These are phyloP conservation scores for Sclerospora graminicola DNA, from an alignment of 352 stramenopile genomes.

Conservation along the genomic window DNA sequence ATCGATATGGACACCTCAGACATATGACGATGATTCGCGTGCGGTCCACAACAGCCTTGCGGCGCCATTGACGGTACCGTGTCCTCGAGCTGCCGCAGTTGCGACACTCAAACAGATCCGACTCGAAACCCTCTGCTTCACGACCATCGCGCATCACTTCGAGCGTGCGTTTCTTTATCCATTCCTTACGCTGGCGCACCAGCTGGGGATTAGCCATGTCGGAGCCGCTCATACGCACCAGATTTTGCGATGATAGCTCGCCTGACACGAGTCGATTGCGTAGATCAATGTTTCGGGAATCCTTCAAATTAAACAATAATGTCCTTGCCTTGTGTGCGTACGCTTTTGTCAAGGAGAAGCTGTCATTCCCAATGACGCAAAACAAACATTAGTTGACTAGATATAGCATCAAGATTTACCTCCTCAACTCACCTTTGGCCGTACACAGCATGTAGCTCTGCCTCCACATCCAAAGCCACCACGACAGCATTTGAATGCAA, in stretches of 20 bases:
- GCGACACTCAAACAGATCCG: conserved; percentile 74
- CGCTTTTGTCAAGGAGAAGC: conserved; percentile 57
- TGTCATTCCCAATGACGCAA: conserved; percentile 2
- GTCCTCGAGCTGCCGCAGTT: conserved; percentile 65
- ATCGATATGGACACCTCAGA: conserved; percentile 59
- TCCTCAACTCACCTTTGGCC: conserved; percentile 31
- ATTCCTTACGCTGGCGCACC: conserved; percentile 68
- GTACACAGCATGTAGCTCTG: conserved; percentile 43
- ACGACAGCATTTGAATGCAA: conserved; percentile 33
- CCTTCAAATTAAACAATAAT: conserved; percentile 78
- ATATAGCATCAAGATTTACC: not conserved
- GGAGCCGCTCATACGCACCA: conserved; percentile 67
- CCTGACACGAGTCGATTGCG: conserved; percentile 59
- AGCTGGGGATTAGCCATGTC: conserved; percentile 85
- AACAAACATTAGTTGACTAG: not conserved
- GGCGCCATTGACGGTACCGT: conserved; percentile 71
- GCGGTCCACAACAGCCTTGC: conserved; percentile 77
- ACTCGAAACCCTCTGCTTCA: conserved; percentile 62
- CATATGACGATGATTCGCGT: conserved; percentile 78
- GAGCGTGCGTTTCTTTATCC: conserved; percentile 78
- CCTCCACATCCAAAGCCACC: conserved; percentile 48
- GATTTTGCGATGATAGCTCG: conserved; percentile 31
- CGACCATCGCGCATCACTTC: conserved; percentile 70
- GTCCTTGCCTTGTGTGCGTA: conserved; percentile 75
- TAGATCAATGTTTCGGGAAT: conserved; percentile 53